Evolutionary conservation across 495 filamentous ascomycete species (phyloP).

Genomic region (Geoglossum glabrum): DNA sequence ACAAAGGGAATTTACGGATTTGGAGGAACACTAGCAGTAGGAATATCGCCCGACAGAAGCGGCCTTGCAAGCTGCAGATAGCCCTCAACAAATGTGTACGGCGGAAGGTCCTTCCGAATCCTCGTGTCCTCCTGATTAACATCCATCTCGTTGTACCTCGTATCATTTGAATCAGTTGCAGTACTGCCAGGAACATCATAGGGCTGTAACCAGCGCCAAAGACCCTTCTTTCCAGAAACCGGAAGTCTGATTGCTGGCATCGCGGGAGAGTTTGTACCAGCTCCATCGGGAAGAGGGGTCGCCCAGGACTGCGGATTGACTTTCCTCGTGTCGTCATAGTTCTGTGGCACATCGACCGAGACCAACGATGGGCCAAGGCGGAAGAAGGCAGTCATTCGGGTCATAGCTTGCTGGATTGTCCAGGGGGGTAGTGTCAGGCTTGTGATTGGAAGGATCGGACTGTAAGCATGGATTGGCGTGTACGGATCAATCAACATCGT

Average conservation of each 20-base stretch:
- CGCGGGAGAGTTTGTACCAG: too few species aligned
- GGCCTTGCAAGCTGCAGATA: slow-evolving; percentile 22
- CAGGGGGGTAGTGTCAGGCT: slow-evolving; percentile 21
- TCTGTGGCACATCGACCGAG: slow-evolving; percentile 13
- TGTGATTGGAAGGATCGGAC: slow-evolving; percentile 18
- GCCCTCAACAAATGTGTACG: slow-evolving; percentile 26
- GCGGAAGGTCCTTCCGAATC: slow-evolving; percentile 17
- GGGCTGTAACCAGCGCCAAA: slow-evolving; percentile 30
- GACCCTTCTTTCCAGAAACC: slow-evolving; percentile 7
- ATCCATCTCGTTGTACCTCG: neutral
- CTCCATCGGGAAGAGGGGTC: too few species aligned
- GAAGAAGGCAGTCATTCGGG: slow-evolving; percentile 27
- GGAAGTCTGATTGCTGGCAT: slow-evolving; percentile 4
- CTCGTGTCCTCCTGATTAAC: slow-evolving; percentile 12
- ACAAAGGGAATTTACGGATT: too few species aligned
- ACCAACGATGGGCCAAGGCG: slow-evolving; percentile 22
- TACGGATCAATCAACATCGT: slow-evolving; percentile 26
- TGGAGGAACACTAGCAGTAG: too few species aligned
- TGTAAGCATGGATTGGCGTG: slow-evolving; percentile 21
- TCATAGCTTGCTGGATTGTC: slow-evolving; percentile 23
- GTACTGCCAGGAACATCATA: slow-evolving; percentile 9
- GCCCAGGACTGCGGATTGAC: neutral
- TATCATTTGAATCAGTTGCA: slow-evolving; percentile 3
- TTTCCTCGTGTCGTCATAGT: neutral
- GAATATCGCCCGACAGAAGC: slow-evolving; percentile 7